Base-by-base conservation (phyloP, 2,329 filamentous ascomycete species). In the Penicillium capsulatum region DNA sequence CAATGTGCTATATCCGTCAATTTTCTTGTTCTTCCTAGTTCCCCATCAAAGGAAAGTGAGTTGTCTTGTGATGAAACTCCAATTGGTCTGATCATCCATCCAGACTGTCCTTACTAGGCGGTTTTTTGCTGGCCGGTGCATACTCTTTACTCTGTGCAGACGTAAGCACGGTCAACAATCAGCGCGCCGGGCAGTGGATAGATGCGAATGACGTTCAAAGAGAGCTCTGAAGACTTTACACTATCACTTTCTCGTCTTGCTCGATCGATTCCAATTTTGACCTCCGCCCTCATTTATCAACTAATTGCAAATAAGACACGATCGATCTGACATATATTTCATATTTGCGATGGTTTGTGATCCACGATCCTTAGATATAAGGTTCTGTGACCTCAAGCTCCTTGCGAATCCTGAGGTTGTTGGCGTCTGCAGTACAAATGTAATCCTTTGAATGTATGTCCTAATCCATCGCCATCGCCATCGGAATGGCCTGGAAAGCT, bases 201-300 rank as follows among this genome's bases (percentile, higher is more conserved):
- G 49, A 49, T 13, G 19, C 19, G 9, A 22, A 50, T 66, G 63
- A 65, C 38, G 55, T 51, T 51, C 57, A 66, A 67, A 67, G 64
- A 67, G 64, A 67, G 64, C 64, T 64, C 64, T 65, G 64, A 67
- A 26, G 30, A 30, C 29, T 22, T 8, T 17, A 4, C 10, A 24
- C 15, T n/a, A 22, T 14, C 15, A 32, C 16, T 19, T 32, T 16
- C 31, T 3, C 27, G 5, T 29, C 10, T n/a, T 4, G 6, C 14
- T 29, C n/a, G 10, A 15, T 15, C 6, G 27, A 29, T 29, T 11
- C 11, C 27, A 26, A 26, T 26, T 26, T n/a, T n/a, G n/a, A n/a
- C n/a, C n/a, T n/a, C n/a, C n/a, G n/a, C n/a, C n/a, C n/a, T n/a
- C n/a, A n/a, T n/a, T n/a, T n/a, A n/a, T n/a, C n/a, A n/a, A n/a